Conservation (phyloP, 306 rosid species). For the Begonia fuchsioides region DNA sequence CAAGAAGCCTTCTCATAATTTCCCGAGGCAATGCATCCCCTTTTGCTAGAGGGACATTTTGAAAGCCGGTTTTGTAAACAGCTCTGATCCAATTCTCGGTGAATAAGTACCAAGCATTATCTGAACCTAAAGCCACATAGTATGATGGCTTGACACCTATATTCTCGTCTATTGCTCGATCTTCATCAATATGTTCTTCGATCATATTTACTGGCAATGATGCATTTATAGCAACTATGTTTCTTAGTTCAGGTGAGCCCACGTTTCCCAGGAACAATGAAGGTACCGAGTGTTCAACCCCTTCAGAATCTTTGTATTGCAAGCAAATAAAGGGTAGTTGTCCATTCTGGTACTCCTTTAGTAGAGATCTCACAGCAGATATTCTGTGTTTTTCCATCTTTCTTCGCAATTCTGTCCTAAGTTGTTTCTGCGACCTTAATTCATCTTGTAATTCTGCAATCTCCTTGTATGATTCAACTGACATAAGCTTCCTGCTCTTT, state of each 20-base stretch:
- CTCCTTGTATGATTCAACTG: constrained; percentile 54
- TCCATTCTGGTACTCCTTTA: constrained; percentile 47
- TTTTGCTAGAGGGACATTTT: constrained; percentile 51
- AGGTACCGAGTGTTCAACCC: constrained; percentile 71
- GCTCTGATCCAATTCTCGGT: constrained; percentile 85
- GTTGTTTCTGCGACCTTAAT: constrained; percentile 62
- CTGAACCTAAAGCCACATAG: constrained; percentile 89
- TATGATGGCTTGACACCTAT: constrained; percentile 44
- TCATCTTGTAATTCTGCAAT: constrained; percentile 71
- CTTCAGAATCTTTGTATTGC: constrained; percentile 81
- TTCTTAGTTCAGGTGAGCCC: constrained; percentile 51
- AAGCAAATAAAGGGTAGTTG: constrained; percentile 71
- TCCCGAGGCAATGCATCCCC: constrained; percentile 86
- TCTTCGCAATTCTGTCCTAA: constrained; percentile 50
- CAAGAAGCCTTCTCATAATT: constrained; percentile 69
- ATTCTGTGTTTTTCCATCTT: constrained; percentile 57
- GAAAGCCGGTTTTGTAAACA: constrained; percentile 66
- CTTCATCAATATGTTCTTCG: constrained; percentile 17
- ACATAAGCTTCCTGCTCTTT: constrained; percentile 57
- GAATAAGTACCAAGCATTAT: constrained; percentile 84
- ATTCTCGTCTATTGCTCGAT: constrained; percentile 8
- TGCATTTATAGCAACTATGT: constrained; percentile 31
- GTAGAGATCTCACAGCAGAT: constrained; percentile 50
- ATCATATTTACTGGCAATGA: constrained; percentile 32
- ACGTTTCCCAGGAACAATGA: constrained; percentile 69